phyloP scores from a whole-genome alignment of 805 yeast genomes.

The Wickerhamiella hasegawae region DNA sequence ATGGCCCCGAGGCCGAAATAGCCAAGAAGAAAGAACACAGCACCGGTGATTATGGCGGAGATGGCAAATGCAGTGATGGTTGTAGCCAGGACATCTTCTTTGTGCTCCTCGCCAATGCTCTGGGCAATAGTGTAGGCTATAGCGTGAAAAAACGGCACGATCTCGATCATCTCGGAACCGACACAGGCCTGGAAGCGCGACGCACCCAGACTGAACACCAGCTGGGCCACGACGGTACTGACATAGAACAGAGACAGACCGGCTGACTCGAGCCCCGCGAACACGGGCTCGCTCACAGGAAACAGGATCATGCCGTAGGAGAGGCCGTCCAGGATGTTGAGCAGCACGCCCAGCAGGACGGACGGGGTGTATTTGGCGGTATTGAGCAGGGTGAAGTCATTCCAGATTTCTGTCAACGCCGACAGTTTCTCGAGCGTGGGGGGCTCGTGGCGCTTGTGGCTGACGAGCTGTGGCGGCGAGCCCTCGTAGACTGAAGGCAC shows the following conservation, averaged over 20 bases:
- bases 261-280: slow-evolving; percentile 65
- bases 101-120: slow-evolving; percentile 34
- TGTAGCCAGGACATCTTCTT: slow-evolving; percentile 51
- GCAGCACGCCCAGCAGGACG: slow-evolving; percentile 65
- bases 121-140: slow-evolving; percentile 66
- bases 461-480: neutral
- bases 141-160: slow-evolving; percentile 94
- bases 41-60: slow-evolving; percentile 74
- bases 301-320: slow-evolving; percentile 97
- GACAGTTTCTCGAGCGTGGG: too few relatives aligned
- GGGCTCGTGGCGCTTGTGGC: neutral
- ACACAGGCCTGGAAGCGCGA: slow-evolving; percentile 81
- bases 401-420: neutral
- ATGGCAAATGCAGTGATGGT: slow-evolving; percentile 74
- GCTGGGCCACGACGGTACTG: slow-evolving; percentile 77
- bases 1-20: slow-evolving; percentile 65
- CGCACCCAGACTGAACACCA: slow-evolving; percentile 79
- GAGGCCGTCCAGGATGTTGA: slow-evolving; percentile 82
- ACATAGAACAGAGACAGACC: slow-evolving; percentile 92
- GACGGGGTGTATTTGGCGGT: slow-evolving; percentile 43
- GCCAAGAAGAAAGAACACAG: slow-evolving; percentile 63
- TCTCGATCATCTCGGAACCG: slow-evolving; percentile 97
- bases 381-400: slow-evolving; percentile 1
- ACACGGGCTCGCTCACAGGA: slow-evolving; percentile 70
- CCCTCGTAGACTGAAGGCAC: too few relatives aligned